These are phyloP conservation scores for Leccinum ochraceum DNA, from an alignment of 768 basidiomycete species.

Conservation along the genomic window DNA sequence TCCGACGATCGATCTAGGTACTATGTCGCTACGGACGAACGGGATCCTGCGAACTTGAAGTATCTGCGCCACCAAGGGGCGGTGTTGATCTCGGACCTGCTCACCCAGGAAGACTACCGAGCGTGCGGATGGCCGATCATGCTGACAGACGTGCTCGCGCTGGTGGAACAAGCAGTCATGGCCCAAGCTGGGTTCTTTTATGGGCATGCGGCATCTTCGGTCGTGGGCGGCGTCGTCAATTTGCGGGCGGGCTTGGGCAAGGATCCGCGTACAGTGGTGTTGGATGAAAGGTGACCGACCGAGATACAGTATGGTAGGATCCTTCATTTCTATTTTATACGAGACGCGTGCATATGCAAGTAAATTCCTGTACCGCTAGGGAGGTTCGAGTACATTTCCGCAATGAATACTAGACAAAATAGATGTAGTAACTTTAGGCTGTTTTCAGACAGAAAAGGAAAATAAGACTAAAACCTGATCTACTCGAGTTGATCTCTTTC, in stretches of 20 bases:
- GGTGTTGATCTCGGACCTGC: conserved; percentile 30
- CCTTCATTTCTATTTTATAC: too few species aligned
- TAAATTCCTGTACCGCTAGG: not conserved
- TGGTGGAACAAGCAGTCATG: conserved; percentile 44
- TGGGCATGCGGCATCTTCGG: conserved; percentile 38
- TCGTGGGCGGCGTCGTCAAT: conserved; percentile 43
- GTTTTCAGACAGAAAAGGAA: too few species aligned
- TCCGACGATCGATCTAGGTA: too few species aligned
- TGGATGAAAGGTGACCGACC: conserved; percentile 21
- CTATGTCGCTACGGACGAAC: too few species aligned
- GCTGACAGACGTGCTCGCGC: conserved; percentile 42
- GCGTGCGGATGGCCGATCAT: conserved; percentile 45
- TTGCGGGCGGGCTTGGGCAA: conserved; percentile 40
- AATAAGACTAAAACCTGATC: too few species aligned
- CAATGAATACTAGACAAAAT: too few species aligned
- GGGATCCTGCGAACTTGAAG: too few species aligned
- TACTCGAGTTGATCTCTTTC: too few species aligned
- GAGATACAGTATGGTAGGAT: not conserved
- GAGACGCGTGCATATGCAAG: not conserved
- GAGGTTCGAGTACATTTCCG: too few species aligned
- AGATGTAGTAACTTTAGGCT: too few species aligned
- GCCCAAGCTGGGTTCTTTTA: conserved; percentile 41
- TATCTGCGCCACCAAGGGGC: too few species aligned
- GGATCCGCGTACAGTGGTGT: conserved; percentile 38
- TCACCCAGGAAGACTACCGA: conserved; percentile 43